Evolutionary conservation across 805 yeast species (phyloP).

Genomic region (Metschnikowia sp.): DNA sequence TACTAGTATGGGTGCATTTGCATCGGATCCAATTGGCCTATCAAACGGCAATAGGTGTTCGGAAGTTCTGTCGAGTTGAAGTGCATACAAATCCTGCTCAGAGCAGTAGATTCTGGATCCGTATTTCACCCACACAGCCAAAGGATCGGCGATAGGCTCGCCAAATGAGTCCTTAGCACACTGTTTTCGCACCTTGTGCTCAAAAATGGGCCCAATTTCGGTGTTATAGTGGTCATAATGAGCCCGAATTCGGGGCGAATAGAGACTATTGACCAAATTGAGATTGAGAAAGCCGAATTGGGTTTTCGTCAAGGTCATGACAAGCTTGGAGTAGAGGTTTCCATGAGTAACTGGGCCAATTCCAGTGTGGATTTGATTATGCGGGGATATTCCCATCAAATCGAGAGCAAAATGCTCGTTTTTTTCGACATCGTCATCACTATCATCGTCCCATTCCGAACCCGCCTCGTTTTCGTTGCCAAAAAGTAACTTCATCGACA

Average conservation of each 20-base stretch:
- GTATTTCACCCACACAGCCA: constrained; percentile 47
- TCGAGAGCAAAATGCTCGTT: neutral
- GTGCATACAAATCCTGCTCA: constrained; percentile 72
- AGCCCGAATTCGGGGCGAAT: constrained; percentile 62
- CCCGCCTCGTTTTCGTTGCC: neutral
- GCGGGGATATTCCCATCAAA: neutral
- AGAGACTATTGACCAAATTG: constrained; percentile 43
- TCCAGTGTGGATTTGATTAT: too few relatives aligned
- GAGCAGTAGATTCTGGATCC: constrained; percentile 59
- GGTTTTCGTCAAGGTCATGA: neutral
- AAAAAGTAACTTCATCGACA: constrained; percentile 4
- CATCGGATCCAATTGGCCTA: constrained; percentile 56
- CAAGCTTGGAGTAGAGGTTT: neutral
- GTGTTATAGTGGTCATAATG: constrained; percentile 53
- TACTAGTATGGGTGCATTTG: constrained; percentile 48
- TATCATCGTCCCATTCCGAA: constrained; percentile 12
- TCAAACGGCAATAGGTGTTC: constrained; percentile 47
- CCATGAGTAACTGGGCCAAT: neutral
- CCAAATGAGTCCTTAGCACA: constrained; percentile 35
- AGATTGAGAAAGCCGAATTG: constrained; percentile 35
- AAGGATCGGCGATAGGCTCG: constrained; percentile 19
- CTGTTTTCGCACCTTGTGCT: constrained; percentile 16
- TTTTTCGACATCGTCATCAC: neutral
- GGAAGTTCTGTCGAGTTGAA: constrained; percentile 45
- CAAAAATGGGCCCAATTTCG: constrained; percentile 26